These are phyloP conservation scores for Fusarium hostae DNA, from an alignment of 2,329 filamentous ascomycete species.

Conservation along the genomic window DNA sequence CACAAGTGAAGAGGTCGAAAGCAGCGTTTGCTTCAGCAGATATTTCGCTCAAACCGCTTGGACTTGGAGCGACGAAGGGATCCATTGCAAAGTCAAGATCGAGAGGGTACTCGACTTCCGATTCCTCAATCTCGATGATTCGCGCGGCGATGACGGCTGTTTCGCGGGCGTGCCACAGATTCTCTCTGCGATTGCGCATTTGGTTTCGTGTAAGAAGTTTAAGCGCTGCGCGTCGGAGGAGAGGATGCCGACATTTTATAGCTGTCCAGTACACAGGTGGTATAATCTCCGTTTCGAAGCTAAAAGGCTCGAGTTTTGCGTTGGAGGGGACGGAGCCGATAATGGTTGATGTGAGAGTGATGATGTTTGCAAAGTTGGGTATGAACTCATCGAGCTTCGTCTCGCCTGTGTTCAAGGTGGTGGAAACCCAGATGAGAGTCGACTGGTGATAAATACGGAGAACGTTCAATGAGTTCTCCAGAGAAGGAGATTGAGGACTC, in stretches of 20 bases:
- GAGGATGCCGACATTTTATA: constrained; percentile 55
- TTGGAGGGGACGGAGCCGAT: constrained; percentile 30
- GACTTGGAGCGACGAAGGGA: neutral
- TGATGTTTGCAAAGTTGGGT: constrained; percentile 51
- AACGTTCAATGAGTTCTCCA: constrained; percentile 41
- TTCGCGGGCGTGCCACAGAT: constrained; percentile 52
- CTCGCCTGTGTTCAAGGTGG: constrained; percentile 47
- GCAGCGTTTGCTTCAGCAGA: neutral
- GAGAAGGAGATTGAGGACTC: constrained; percentile 24
- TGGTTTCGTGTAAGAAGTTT: constrained; percentile 49
- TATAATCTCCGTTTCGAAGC: constrained; percentile 57
- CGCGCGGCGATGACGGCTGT: constrained; percentile 49
- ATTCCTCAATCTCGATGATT: constrained; percentile 53
- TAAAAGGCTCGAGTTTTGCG: constrained; percentile 46
- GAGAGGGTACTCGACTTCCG: neutral
- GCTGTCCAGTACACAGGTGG: constrained; percentile 56
- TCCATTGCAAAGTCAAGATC: neutral
- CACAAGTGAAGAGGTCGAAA: neutral
- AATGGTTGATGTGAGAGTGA: constrained; percentile 49
- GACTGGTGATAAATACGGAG: constrained; percentile 53
- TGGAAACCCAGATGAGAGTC: constrained; percentile 49
- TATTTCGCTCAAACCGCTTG: neutral
- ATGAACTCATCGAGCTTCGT: constrained; percentile 51
- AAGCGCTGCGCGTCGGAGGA: constrained; percentile 53
- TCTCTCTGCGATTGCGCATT: constrained; percentile 51